Evolutionary conservation across 768 basidiomycete species (phyloP), one percentile per base, ranked within the genome.

Genomic region (Amanita polypyramis): DNA sequence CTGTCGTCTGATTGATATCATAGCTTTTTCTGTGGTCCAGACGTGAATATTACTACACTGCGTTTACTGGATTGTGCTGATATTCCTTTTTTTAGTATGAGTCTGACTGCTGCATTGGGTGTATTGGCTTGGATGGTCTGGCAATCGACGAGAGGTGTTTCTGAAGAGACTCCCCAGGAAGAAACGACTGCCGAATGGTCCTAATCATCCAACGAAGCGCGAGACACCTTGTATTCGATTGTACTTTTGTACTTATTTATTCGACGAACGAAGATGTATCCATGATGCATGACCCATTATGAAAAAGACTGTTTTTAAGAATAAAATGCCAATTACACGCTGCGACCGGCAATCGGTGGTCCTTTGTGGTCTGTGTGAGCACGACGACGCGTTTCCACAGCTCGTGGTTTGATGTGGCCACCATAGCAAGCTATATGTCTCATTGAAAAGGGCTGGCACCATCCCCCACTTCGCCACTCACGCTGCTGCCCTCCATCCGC

Each of bases 21-120:
- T 33, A 75, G 72, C 59, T n/a, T 48, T 80, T 38, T 73, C 75
- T 0, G 62, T 80, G 17, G n/a, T 80, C 4, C 67, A 75, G 60
- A 73, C 71, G 79, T 79, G 33, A 56, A 73, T 60, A 14, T 40
- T 53, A 25, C 20, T 29, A n/a, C n/a, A n/a, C n/a, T n/a, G n/a
- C n/a, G n/a, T n/a, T n/a, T n/a, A n/a, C n/a, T n/a, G n/a, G n/a
- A n/a, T n/a, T n/a, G n/a, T n/a, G n/a, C n/a, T n/a, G n/a, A n/a
- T n/a, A n/a, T n/a, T n/a, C n/a, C n/a, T n/a, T 43, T 51, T 59
- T 51, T 45, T 44, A 79, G 77, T 51, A 52, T 74, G 44, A 64
- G 63, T 9, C 55, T 80, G 48, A 74, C 77, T 10, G 65, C 59
- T 41, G 72, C 74, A 7, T 67, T 80, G 67, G 38, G 65, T n/a